A percentile compares a stretch with the other conserved stretches of the same genome.
These are phyloP conservation scores for Hypomyces perniciosus DNA, from an alignment of 2,329 filamentous ascomycete genomes.

Conservation along the genomic window DNA sequence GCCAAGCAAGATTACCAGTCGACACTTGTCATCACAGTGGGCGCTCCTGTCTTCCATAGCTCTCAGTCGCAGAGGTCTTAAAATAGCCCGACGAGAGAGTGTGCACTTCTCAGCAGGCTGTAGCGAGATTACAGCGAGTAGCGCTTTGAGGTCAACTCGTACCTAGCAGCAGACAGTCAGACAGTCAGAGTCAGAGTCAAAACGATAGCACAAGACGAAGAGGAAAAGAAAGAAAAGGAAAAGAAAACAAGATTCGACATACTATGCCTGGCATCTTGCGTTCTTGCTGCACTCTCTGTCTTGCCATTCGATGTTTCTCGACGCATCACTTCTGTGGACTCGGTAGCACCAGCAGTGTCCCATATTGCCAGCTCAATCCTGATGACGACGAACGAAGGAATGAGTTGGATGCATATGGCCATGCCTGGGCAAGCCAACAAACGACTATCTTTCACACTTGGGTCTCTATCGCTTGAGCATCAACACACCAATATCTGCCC, in stretches of 20 bases:
- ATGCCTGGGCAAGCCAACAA: neutral
- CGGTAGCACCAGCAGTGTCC: conserved; percentile 5
- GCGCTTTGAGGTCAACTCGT: conserved; percentile 57
- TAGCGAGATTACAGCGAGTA: conserved; percentile 54
- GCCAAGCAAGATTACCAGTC: conserved; percentile 24
- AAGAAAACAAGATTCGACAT: conserved; percentile 38
- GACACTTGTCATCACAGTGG: conserved; percentile 27
- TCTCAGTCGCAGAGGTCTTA: conserved; percentile 41
- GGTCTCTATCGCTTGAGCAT: neutral
- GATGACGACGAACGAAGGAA: conserved; percentile 6
- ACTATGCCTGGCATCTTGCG: conserved; percentile 15
- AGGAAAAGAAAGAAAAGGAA: conserved; percentile 20
- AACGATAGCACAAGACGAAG: conserved; percentile 62
- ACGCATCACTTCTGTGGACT: conserved; percentile 6
- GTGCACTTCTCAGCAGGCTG: conserved; percentile 40
- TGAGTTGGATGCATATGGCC: conserved; percentile 3
- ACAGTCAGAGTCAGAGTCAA: conserved; percentile 38
- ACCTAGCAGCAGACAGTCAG: conserved; percentile 52
- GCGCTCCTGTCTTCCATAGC: conserved; percentile 38
- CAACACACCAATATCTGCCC: neutral
- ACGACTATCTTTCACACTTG: neutral
- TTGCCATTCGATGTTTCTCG: conserved; percentile 19
- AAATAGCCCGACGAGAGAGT: conserved; percentile 34
- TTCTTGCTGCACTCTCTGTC: conserved; percentile 25
- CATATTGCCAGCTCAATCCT: conserved; percentile 3